Conservation (phyloP, 129 eudicot species). For the Lonicera japonica region DNA sequence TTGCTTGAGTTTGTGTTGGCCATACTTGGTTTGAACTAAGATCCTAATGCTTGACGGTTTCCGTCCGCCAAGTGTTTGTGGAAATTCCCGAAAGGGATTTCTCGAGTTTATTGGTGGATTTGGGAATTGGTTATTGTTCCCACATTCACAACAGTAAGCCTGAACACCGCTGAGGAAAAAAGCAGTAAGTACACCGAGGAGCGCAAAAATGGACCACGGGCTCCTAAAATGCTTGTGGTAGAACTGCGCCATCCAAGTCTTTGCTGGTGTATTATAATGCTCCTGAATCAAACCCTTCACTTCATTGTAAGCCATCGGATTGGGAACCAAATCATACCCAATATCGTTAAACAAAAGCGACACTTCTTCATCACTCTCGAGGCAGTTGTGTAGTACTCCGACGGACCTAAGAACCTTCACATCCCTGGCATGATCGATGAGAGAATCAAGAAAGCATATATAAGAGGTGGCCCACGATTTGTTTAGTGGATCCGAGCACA, state of each 20-base stretch:
- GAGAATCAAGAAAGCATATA: conserved; percentile 33
- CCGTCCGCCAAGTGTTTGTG: too few relatives aligned
- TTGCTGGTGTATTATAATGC: conserved; percentile 26
- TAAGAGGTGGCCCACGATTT: conserved; percentile 31
- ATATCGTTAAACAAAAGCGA: conserved; percentile 12
- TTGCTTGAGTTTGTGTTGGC: too few relatives aligned
- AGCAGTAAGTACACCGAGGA: conserved; percentile 24
- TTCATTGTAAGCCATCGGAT: neutral
- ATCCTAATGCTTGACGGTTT: too few relatives aligned
- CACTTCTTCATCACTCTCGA: conserved; percentile 10
- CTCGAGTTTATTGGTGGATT: too few relatives aligned
- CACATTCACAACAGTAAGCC: too few relatives aligned
- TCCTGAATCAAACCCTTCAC: conserved; percentile 12
- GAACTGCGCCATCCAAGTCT: conserved; percentile 26
- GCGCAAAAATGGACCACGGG: conserved; percentile 40
- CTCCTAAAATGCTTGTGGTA: conserved; percentile 23
- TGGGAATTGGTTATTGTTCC: too few relatives aligned
- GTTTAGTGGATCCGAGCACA: conserved; percentile 16
- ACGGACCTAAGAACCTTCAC: conserved; percentile 14
- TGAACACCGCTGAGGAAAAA: conserved; percentile 33
- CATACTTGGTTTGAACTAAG: too few relatives aligned
- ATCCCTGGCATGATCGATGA: conserved; percentile 10
- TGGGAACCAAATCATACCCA: conserved; percentile 12
- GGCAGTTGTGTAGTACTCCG: neutral
- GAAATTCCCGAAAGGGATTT: too few relatives aligned